These are phyloP conservation scores for Colletotrichum somersetense DNA, from an alignment of 2,329 filamentous ascomycete genomes.

Conservation along the genomic window DNA sequence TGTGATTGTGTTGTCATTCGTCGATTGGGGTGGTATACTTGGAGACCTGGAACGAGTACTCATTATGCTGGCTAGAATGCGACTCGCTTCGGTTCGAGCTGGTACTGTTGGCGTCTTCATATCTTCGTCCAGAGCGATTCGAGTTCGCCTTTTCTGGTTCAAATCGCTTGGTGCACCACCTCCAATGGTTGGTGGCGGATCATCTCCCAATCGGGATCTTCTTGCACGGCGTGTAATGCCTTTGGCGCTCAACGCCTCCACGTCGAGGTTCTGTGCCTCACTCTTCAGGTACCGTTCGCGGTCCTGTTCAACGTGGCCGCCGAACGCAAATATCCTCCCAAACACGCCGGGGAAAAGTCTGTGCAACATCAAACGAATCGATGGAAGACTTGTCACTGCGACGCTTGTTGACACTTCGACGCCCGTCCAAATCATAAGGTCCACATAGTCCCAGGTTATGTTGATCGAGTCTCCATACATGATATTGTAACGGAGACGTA, in stretches of 20 bases:
- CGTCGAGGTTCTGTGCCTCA: background rate
- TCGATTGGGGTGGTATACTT: background rate
- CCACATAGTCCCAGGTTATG: constrained; percentile 56
- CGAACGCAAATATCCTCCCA: constrained; percentile 20
- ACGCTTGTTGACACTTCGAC: constrained; percentile 56
- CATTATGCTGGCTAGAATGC: constrained; percentile 25
- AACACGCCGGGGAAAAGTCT: constrained; percentile 24
- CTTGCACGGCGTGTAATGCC: constrained; percentile 6
- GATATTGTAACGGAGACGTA: constrained; percentile 52
- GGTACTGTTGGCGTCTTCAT: background rate
- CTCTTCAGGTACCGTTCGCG: constrained; percentile 20
- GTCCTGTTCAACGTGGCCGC: constrained; percentile 28
- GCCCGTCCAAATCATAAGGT: constrained; percentile 56
- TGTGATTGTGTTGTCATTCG: background rate
- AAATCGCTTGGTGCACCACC: constrained; percentile 11
- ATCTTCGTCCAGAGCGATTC: background rate
- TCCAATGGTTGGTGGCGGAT: constrained; percentile 5
- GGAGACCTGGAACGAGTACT: background rate
- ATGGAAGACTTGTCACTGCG: constrained; percentile 56
- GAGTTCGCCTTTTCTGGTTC: background rate
- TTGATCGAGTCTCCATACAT: constrained; percentile 50
- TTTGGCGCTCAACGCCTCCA: background rate
- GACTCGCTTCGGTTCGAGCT: constrained; percentile 22
- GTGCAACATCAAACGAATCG: constrained; percentile 51
- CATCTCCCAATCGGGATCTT: background rate